phyloP scores from a whole-genome alignment of 1,284 basidiomycete genomes.

The Leccinum holopus region DNA sequence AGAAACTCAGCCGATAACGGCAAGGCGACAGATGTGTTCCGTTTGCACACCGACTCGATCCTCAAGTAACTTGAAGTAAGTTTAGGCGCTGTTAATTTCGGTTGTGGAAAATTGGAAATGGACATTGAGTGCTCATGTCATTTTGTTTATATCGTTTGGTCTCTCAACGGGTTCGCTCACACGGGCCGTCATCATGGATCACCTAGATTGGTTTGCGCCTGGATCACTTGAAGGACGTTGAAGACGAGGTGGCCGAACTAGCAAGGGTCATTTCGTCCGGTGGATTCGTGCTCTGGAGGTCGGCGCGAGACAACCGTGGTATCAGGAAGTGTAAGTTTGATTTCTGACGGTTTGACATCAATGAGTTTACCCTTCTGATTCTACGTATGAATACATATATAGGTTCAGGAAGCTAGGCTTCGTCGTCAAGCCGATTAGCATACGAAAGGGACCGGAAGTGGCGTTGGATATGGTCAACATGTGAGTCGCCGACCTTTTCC shows the following conservation, averaged over 20 bases:
- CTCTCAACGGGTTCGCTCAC: conserved; percentile 57
- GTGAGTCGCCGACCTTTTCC: conserved; percentile 32
- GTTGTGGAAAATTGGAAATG: neutral
- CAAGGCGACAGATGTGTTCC: conserved; percentile 60
- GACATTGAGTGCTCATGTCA: neutral
- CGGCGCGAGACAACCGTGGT: conserved; percentile 78
- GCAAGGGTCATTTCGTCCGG: conserved; percentile 59
- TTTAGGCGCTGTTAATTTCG: neutral
- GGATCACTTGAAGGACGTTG: conserved; percentile 51
- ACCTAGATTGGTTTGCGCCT: conserved; percentile 74
- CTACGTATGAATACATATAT: neutral
- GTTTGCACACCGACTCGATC: conserved; percentile 79
- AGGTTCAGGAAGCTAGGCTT: conserved; percentile 50
- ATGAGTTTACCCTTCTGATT: neutral
- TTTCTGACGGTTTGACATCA: neutral
- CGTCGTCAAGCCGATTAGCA: conserved; percentile 43
- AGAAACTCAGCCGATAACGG: conserved; percentile 52
- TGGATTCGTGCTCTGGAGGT: conserved; percentile 70
- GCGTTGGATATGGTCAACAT: conserved; percentile 68
- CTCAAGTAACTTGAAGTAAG: conserved; percentile 51
- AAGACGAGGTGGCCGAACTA: conserved; percentile 64
- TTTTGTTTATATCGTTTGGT: conserved; percentile 28
- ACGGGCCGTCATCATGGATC: conserved; percentile 78
- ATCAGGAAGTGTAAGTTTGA: conserved; percentile 53
- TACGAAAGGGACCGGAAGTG: conserved; percentile 42